These are phyloP conservation scores for Tephrocybe sp. DNA, from an alignment of 768 basidiomycete genomes.

Conservation along the genomic window DNA sequence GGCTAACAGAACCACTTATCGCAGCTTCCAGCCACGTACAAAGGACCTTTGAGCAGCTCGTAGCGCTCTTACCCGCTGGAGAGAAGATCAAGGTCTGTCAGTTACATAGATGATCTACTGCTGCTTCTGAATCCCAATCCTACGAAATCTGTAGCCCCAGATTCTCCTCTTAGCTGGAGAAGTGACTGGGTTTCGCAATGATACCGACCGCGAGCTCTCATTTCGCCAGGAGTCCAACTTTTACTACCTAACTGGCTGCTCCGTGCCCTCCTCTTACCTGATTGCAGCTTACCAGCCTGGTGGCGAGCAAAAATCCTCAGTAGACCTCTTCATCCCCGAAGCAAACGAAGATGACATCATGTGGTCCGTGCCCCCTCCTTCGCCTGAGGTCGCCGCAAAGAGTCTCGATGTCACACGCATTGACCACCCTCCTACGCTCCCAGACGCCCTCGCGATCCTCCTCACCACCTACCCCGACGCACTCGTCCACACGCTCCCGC, in stretches of 20 bases:
- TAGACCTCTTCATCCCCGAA: slow-evolving; percentile 78
- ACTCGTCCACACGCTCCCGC: slow-evolving; percentile 65
- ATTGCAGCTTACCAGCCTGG: slow-evolving; percentile 56
- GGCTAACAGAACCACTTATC: background rate
- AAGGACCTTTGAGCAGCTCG: slow-evolving; percentile 52
- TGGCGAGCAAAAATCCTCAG: slow-evolving; percentile 36
- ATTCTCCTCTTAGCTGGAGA: slow-evolving; percentile 67
- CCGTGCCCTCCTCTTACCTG: slow-evolving; percentile 67
- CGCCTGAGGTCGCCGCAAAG: slow-evolving; percentile 46
- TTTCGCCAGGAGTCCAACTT: slow-evolving; percentile 83
- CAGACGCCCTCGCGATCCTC: slow-evolving; percentile 41
- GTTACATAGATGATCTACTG: background rate
- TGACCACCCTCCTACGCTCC: slow-evolving; percentile 45
- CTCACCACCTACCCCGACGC: slow-evolving; percentile 50
- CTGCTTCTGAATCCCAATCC: background rate
- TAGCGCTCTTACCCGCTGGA: slow-evolving; percentile 42
- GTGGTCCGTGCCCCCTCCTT: slow-evolving; percentile 86
- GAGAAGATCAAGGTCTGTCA: slow-evolving; percentile 51
- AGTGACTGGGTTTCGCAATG: slow-evolving; percentile 62
- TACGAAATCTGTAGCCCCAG: slow-evolving; percentile 49
- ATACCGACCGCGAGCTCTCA: slow-evolving; percentile 79
- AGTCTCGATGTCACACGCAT: slow-evolving; percentile 62
- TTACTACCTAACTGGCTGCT: slow-evolving; percentile 81
- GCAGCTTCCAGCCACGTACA: slow-evolving; percentile 30
- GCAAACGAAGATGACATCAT: slow-evolving; percentile 70